phyloP scores from a whole-genome alignment of 176 grass and related monocot genomes.

The Hordeum marinum region DNA sequence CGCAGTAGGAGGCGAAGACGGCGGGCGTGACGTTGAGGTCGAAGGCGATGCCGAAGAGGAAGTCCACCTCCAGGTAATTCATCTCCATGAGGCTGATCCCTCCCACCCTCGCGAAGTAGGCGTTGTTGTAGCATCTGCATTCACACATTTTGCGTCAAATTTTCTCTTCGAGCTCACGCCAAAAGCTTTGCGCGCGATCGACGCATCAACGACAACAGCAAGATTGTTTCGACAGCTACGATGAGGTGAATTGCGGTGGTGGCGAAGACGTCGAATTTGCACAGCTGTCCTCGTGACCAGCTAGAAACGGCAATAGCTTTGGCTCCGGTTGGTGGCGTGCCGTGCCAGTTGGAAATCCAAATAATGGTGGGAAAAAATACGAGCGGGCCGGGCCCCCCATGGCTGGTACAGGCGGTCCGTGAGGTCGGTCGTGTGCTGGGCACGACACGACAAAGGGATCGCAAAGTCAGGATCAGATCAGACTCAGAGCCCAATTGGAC shows the following conservation, averaged over 20 bases:
- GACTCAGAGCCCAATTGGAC: background rate
- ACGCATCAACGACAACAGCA: background rate
- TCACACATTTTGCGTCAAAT: background rate
- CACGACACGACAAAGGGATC: conserved; percentile 21
- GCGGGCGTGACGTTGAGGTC: conserved; percentile 87
- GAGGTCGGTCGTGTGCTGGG: conserved; percentile 23
- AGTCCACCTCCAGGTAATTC: conserved; percentile 97
- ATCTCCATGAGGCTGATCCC: conserved; percentile 94
- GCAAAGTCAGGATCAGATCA: conserved; percentile 27
- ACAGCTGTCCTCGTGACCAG: conserved; percentile 54
- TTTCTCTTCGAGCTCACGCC: background rate
- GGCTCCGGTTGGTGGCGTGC: conserved; percentile 31
- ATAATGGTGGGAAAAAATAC: conserved; percentile 7
- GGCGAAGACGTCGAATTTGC: conserved; percentile 36
- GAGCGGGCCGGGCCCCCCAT: background rate
- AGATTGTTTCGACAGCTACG: background rate
- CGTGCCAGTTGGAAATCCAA: conserved; percentile 34
- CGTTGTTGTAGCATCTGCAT: conserved; percentile 93
- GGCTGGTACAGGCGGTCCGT: background rate
- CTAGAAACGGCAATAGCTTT: conserved; percentile 25
- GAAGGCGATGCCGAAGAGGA: conserved; percentile 91
- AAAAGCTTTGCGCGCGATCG: background rate
- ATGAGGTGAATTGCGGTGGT: conserved; percentile 20
- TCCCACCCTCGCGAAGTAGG: conserved; percentile 96
- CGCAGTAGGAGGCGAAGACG: conserved; percentile 77